Base-by-base conservation (phyloP, 1,139 yeast genomes). In the Debaryomyces robertsiae region DNA sequence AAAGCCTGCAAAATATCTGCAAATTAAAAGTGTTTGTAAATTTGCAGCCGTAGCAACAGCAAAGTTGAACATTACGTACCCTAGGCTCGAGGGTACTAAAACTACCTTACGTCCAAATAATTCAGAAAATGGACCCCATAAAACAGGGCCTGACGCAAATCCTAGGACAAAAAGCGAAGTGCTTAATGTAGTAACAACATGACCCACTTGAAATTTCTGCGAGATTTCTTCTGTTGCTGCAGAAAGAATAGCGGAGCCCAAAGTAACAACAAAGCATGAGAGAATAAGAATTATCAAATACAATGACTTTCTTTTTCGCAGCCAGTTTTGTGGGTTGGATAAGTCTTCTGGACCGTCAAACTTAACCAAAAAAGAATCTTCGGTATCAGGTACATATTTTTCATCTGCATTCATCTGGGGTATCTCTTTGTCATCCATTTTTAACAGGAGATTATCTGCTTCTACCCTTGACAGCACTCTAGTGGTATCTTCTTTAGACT, bases 91-190 rank as follows among this genome's bases (percentile, higher is more conserved):
- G 10, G 57, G 50, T 2, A 65, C 46, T 43, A 69, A 50, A 22
- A 69, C 56, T 2, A 49, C 38, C 41, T 57, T 67, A 49, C 75
- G 56, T 11, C 76, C 76, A 42, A 56, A 70, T 43, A 69, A 57
- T 19, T 19, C 22, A 19, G 70, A 61, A 31, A 68, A 56, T 1
- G 76, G 75, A 27, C 75, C 76, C 63, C 67, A 70, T 30, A 70
- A 39, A 25, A 70, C 53, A 6, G 76, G 76, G 10, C 76, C 76
- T 3, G 71, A 56, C 1, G 75, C 76, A 51, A 70, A 70, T 2
- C 76, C 76, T 45, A 69, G 55, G n/a, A 70, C 58, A 69, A 25
- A 70, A 57, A 1, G 75, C 7, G 22, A 66, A 2, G 75, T 70
- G 11, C 69, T 66, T 41, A 70, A 61, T 13, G 71, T 58, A 29